A percentile compares a stretch with the other conserved stretches of the same genome.
Conservation (phyloP, 306 rosid genomes). For the Rosa rugosa region DNA sequence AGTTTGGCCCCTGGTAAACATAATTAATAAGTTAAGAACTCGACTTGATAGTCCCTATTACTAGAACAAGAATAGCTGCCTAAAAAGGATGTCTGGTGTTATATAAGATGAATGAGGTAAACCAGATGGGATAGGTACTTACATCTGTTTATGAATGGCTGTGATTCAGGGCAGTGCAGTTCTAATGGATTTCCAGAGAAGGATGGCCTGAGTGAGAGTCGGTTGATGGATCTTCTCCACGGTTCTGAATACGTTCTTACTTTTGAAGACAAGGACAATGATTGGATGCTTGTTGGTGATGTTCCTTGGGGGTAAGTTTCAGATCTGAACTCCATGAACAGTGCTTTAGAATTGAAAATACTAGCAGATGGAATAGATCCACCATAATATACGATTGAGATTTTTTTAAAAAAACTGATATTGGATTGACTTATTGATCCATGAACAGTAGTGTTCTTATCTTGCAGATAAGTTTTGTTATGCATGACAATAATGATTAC, state of each 20-base stretch:
- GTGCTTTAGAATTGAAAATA: not conserved
- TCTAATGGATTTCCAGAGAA: conserved; percentile 61
- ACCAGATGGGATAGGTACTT: not conserved
- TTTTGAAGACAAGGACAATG: conserved; percentile 92
- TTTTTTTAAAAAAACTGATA: not conserved
- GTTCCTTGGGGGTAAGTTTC: conserved; percentile 94
- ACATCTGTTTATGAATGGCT: conserved; percentile 15
- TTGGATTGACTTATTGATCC: not conserved
- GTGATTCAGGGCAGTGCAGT: conserved; percentile 69
- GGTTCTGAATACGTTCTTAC: conserved; percentile 89
- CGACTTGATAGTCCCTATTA: not conserved
- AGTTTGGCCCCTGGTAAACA: not conserved
- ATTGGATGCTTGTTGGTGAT: conserved; percentile 99
- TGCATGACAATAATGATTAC: not conserved
- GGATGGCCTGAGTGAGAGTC: conserved; percentile 77
- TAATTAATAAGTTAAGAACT: not conserved
- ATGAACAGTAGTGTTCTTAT: not conserved
- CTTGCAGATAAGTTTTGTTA: not conserved
- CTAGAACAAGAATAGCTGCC: not conserved
- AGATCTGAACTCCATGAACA: conserved; percentile 9
- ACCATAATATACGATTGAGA: not conserved
- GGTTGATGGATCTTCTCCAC: conserved; percentile 78
- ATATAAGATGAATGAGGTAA: not conserved
- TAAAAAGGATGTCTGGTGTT: not conserved
- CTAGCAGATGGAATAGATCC: conserved; percentile 9